Base-by-base conservation (phyloP, 306 rosid species). In the Hippophae rhamnoides region DNA sequence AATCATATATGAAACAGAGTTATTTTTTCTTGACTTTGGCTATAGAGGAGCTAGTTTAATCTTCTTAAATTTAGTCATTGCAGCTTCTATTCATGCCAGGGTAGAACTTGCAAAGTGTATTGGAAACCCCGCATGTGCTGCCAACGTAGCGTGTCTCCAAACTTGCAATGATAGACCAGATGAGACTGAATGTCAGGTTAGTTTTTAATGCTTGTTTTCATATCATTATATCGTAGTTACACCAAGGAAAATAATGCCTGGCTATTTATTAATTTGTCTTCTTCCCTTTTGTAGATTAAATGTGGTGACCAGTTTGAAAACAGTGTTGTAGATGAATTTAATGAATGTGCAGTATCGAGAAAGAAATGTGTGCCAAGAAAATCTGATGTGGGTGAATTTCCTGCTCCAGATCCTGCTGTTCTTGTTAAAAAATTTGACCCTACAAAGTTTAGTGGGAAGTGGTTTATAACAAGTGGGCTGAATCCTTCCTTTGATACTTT, bases 161-260 rank as follows among this genome's bases (percentile, higher is more conserved):
- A 87, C 98, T 67, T 92, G 98, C 83, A 92, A 92, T 69, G 80
- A 87, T 71, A 73, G 98, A 71, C 93, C 98, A 11, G 98, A 92
- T 74, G 98, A 87, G 70, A 85, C 89, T 0, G 98, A 92, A 75
- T 92, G 98, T 75, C 98, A 92, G 78, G 98, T 82, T 69, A 76
- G 79, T 77, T 58, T 55, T 49, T 23, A 50, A 59, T 65, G 49
- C 67, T 61, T 61, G 41, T 46, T 27, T 62, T 11, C 45, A 41
- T 13, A 2, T 67, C 56, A 47, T 54, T 26, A 52, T 48, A 5
- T 54, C 56, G 25, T 41, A 40, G 41, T 45, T 73, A 43, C 56
- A n/a, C 45, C 9, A 12, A 51, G 9, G 14, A 41, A 50, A 51
- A 46, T 60, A 13, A 70, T 48, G 9, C 62, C 51, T 54, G 62